These are phyloP conservation scores for Didymella segeticola DNA, from an alignment of 2,329 filamentous ascomycete species.

Conservation along the genomic window DNA sequence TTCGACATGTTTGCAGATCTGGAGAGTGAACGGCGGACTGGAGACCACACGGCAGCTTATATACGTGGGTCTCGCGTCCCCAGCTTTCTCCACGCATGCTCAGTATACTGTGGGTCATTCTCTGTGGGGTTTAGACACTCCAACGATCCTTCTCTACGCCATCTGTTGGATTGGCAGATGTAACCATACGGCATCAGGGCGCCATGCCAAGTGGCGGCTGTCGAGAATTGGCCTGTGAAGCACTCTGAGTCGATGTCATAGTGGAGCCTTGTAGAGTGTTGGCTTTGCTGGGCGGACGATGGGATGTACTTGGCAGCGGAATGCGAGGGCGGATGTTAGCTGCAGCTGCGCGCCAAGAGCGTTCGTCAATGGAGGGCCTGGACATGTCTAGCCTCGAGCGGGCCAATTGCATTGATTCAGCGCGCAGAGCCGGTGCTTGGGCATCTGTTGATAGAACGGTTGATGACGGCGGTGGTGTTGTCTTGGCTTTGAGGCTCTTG, in stretches of 20 bases:
- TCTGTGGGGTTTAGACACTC: constrained; percentile 18
- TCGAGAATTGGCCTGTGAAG: constrained; percentile 7
- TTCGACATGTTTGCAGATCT: constrained; percentile 25
- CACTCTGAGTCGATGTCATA: constrained; percentile 38
- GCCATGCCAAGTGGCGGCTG: constrained; percentile 20
- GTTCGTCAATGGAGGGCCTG: constrained; percentile 11
- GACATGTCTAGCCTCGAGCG: background rate
- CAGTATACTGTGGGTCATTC: constrained; percentile 16
- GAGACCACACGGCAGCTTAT: constrained; percentile 3
- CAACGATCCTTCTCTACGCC: constrained; percentile 22
- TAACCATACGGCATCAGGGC: constrained; percentile 26
- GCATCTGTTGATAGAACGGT: constrained; percentile 9
- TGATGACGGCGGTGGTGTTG: constrained; percentile 14
- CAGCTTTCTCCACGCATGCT: constrained; percentile 10
- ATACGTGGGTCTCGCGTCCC: constrained; percentile 5
- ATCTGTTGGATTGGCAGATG: constrained; percentile 32
- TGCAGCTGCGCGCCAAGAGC: constrained; percentile 16
- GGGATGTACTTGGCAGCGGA: constrained; percentile 28
- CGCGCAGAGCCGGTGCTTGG: background rate
- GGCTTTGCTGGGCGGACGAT: constrained; percentile 28
- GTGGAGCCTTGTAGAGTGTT: constrained; percentile 27
- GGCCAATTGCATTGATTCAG: constrained; percentile 1
- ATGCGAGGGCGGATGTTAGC: constrained; percentile 12
- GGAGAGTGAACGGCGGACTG: background rate
- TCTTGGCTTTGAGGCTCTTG: constrained; percentile 19